phyloP scores from a whole-genome alignment of 371 early-diverging fungal genomes.

The Rhizopus microsporus region DNA sequence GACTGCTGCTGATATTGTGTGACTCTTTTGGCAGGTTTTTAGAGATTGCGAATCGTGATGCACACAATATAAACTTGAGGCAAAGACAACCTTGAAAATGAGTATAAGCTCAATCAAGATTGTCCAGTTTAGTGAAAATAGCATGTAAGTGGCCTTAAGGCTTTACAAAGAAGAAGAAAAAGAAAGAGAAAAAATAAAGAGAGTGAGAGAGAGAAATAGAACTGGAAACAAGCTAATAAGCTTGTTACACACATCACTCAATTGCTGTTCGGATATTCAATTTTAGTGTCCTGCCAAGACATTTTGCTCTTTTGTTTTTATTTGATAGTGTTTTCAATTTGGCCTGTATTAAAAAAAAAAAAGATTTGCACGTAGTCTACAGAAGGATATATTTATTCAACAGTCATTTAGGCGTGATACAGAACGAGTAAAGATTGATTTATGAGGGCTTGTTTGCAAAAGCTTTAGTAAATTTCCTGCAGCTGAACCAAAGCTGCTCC shows the following conservation, averaged over 20 bases:
- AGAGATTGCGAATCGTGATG: conserved; percentile 1
- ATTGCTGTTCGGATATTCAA: background rate
- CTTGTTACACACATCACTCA: background rate
- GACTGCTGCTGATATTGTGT: conserved; percentile 9
- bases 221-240: background rate
- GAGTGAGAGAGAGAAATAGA: conserved; percentile 7
- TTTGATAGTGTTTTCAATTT: background rate
- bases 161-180: conserved; percentile 3
- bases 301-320: conserved; percentile 9
- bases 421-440: too few relatives aligned
- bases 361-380: background rate
- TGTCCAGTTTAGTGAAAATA: background rate
- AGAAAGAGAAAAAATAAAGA: conserved; percentile 10
- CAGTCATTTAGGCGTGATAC: too few relatives aligned
- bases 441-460: too few relatives aligned
- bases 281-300: conserved; percentile 24
- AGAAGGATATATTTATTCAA: background rate
- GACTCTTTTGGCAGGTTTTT: conserved; percentile 6
- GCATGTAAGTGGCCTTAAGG: background rate
- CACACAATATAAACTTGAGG: conserved; percentile 10
- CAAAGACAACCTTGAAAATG: background rate
- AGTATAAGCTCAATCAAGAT: conserved; percentile 2
- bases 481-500: too few relatives aligned
- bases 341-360: too few relatives aligned
- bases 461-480: too few relatives aligned